A percentile compares a stretch with the other conserved stretches of the same genome.
These are phyloP conservation scores for Candida tropicalis DNA, from an alignment of 1,139 yeast species.

Conservation along the genomic window DNA sequence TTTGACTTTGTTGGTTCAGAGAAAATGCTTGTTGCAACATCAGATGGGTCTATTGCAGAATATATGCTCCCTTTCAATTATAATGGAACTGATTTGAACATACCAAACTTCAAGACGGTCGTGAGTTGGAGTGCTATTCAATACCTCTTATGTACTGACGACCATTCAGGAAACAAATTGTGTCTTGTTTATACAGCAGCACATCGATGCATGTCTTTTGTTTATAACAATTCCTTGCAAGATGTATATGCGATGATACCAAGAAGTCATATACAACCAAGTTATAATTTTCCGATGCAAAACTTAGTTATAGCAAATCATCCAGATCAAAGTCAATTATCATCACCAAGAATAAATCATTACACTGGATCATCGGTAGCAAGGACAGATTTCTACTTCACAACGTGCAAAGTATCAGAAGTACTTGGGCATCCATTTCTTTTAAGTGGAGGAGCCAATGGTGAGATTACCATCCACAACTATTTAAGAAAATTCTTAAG, in stretches of 20 bases:
- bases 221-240: slow-evolving; percentile 44
- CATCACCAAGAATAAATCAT: slow-evolving; percentile 37
- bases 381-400: slow-evolving; percentile 34
- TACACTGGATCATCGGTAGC: slow-evolving; percentile 34
- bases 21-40: slow-evolving; percentile 60
- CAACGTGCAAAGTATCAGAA: slow-evolving; percentile 33
- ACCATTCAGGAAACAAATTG: slow-evolving; percentile 29
- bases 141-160: slow-evolving; percentile 41
- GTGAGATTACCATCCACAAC: slow-evolving; percentile 45
- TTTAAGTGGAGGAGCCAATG: slow-evolving; percentile 65
- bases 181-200: slow-evolving; percentile 52
- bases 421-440: slow-evolving; percentile 60
- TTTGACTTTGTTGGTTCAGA: slow-evolving; percentile 57
- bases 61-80: slow-evolving; percentile 41
- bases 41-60: slow-evolving; percentile 70
- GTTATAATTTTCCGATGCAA: slow-evolving; percentile 30
- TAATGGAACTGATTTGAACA: slow-evolving; percentile 17
- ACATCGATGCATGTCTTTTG: slow-evolving; percentile 41
- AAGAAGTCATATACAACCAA: slow-evolving; percentile 27
- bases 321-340: slow-evolving; percentile 33
- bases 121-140: slow-evolving; percentile 55
- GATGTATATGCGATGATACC: slow-evolving; percentile 28
- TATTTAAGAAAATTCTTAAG: slow-evolving; percentile 39
- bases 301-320: slow-evolving; percentile 28
- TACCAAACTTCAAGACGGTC: slow-evolving; percentile 54